Conservation (phyloP, 345 rosid species). For the Psidium friedrichsthalianum region DNA sequence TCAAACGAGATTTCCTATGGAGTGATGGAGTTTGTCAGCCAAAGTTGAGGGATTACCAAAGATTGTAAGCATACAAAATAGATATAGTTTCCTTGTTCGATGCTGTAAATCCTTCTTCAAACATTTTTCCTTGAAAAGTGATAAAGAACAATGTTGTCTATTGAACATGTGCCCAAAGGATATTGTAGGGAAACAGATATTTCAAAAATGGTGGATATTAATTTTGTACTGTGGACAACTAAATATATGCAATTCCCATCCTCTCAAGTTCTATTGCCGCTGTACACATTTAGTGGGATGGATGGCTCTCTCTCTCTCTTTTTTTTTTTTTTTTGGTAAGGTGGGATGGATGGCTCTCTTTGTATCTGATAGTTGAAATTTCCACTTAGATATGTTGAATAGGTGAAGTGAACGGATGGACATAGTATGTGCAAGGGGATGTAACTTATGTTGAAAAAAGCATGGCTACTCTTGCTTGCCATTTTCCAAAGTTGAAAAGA, state of each 20-base stretch:
- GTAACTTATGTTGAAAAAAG: not conserved
- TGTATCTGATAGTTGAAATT: not conserved
- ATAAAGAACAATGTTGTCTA: not conserved
- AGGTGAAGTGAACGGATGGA: not conserved
- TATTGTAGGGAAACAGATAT: not conserved
- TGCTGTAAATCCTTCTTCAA: slow-evolving; percentile 15
- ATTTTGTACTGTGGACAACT: no score
- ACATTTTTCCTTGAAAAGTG: not conserved
- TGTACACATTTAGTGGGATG: not conserved
- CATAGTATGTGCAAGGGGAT: not conserved
- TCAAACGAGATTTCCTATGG: slow-evolving; percentile 88
- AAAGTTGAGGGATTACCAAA: slow-evolving; percentile 71
- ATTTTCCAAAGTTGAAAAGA: not conserved
- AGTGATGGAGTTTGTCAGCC: slow-evolving; percentile 89
- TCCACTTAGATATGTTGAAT: not conserved
- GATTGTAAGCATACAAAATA: slow-evolving; percentile 83
- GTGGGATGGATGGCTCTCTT: not conserved
- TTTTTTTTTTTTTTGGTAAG: no score
- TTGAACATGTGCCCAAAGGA: not conserved
- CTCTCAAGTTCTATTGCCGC: not conserved
- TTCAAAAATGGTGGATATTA: not conserved
- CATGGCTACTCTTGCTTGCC: not conserved
- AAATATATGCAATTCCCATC: no score
- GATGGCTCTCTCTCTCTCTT: not conserved
- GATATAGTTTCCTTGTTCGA: slow-evolving; percentile 63